Evolutionary conservation across 306 rosid species (phyloP).

Genomic region (Hippophae gyantsensis): DNA sequence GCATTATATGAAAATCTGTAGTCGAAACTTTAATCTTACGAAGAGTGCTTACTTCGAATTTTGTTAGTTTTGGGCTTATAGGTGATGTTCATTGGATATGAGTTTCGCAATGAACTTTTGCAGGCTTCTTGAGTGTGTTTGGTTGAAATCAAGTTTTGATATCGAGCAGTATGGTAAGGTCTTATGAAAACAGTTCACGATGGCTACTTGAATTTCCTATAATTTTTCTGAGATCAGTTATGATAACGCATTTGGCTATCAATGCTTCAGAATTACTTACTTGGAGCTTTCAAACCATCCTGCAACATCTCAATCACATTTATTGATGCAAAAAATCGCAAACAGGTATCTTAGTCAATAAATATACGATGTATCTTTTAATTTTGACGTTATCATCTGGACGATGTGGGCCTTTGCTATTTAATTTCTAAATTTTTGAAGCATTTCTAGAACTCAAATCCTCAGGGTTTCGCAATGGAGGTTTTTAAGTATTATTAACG

Average conservation of each 20-base stretch:
- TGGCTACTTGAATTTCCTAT: not conserved
- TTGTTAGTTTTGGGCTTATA: not conserved
- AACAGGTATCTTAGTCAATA: constrained; percentile 48
- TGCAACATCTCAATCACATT: constrained; percentile 72
- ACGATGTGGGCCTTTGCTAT: too few species aligned
- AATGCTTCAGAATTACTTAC: constrained; percentile 63
- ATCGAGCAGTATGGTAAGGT: constrained; percentile 28
- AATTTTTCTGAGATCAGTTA: not conserved
- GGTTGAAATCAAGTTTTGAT: constrained; percentile 8
- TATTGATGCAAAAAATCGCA: constrained; percentile 79
- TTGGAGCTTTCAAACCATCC: constrained; percentile 99
- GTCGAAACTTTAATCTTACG: not conserved
- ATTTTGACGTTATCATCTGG: too few species aligned
- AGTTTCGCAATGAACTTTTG: not conserved
- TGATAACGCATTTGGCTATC: not conserved
- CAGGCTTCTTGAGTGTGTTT: constrained; percentile 24
- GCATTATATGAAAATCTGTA: not conserved
- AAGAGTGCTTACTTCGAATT: not conserved
- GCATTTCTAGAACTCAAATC: too few species aligned
- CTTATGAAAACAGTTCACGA: not conserved
- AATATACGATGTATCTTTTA: not conserved
- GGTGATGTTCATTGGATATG: not conserved
- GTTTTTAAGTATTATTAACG: too few species aligned
- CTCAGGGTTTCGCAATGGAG: too few species aligned
- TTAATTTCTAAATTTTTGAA: too few species aligned